A percentile compares a stretch with the other conserved stretches of the same genome.
Evolutionary conservation across 2,329 filamentous ascomycete species (phyloP).

Genomic region (Venturia effusa): DNA sequence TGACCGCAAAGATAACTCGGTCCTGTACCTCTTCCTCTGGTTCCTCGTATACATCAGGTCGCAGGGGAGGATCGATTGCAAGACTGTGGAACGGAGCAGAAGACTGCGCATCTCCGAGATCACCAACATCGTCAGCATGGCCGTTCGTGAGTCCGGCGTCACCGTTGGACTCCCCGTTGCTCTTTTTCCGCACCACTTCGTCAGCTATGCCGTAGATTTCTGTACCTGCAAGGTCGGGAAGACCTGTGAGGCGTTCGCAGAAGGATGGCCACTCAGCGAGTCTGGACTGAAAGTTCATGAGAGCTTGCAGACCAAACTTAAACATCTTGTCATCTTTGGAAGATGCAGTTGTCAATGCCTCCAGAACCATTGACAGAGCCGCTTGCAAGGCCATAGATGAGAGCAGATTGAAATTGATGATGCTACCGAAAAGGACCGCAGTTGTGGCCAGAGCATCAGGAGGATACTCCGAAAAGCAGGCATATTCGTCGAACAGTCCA

Average conservation of each 20-base stretch:
- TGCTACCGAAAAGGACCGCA: conserved; percentile 89
- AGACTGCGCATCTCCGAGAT: conserved; percentile 32
- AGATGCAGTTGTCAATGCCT: conserved; percentile 65
- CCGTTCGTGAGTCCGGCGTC: conserved; percentile 58
- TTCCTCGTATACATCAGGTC: conserved; percentile 60
- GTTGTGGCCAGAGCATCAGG: conserved; percentile 93
- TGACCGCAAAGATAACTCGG: conserved; percentile 89
- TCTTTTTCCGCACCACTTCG: conserved; percentile 61
- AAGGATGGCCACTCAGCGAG: conserved; percentile 94
- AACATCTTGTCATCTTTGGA: conserved; percentile 73
- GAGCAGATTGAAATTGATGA: conserved; percentile 88
- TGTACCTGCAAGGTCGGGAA: conserved; percentile 71
- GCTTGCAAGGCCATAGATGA: conserved; percentile 85
- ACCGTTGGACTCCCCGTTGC: conserved; percentile 45
- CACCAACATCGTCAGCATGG: conserved; percentile 45
- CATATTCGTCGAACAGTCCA: conserved; percentile 93
- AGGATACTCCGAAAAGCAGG: conserved; percentile 89
- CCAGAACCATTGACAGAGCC: conserved; percentile 94
- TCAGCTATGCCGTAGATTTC: conserved; percentile 76
- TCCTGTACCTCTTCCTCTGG: conserved; percentile 79
- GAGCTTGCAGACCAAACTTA: conserved; percentile 91
- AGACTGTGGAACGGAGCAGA: conserved; percentile 65
- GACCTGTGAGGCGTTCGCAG: conserved; percentile 72
- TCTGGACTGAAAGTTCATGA: conserved; percentile 75
- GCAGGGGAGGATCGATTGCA: conserved; percentile 58